Evolutionary conservation across 2,329 filamentous ascomycete genomes (phyloP).

Genomic region (Hypoxylon sp.): DNA sequence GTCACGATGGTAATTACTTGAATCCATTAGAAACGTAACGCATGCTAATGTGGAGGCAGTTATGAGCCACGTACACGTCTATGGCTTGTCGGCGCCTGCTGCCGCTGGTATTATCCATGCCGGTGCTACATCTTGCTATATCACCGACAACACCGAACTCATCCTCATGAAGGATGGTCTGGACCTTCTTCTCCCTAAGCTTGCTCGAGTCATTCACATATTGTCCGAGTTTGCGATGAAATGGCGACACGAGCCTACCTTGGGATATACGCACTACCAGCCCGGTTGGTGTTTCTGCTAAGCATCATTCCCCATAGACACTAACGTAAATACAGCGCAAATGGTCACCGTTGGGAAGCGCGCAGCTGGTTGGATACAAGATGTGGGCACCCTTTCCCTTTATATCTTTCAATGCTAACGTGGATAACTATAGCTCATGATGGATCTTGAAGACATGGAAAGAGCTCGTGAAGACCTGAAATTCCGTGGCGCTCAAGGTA

Average conservation of each 20-base stretch:
- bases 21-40: not conserved
- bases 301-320: not conserved
- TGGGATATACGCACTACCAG: slow-evolving; percentile 6
- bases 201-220: slow-evolving; percentile 81
- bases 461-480: slow-evolving; percentile 73
- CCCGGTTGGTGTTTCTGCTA: not conserved
- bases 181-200: slow-evolving; percentile 77
- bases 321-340: not conserved
- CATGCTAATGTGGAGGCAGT: slow-evolving; percentile 42
- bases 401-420: not conserved
- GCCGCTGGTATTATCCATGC: slow-evolving; percentile 82
- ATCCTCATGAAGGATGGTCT: slow-evolving; percentile 80
- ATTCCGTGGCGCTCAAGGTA: slow-evolving; percentile 67
- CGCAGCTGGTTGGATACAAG: slow-evolving; percentile 9
- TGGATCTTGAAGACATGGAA: slow-evolving; percentile 81
- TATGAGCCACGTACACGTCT: slow-evolving; percentile 80
- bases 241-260: slow-evolving; percentile 54
- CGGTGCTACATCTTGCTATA: slow-evolving; percentile 68
- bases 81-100: slow-evolving; percentile 64
- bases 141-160: slow-evolving; percentile 81
- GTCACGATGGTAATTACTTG: slow-evolving; percentile 61
- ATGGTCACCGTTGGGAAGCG: not conserved
- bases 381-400: not conserved
- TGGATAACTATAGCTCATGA: slow-evolving; percentile 67
- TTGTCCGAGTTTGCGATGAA: slow-evolving; percentile 76